Base-by-base conservation (phyloP, 1,139 yeast species). In the Hansenula sp. region DNA sequence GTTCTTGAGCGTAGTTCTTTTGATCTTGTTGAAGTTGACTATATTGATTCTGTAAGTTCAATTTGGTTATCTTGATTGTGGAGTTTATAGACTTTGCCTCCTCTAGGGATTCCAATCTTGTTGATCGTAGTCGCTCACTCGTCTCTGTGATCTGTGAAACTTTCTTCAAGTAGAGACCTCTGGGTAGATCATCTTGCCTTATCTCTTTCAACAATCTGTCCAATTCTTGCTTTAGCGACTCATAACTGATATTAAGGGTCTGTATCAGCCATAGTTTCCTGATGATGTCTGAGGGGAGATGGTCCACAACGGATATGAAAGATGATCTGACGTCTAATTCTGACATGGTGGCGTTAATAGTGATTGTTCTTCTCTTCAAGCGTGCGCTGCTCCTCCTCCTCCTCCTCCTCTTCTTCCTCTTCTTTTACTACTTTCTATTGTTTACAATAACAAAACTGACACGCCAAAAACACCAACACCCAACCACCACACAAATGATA, bases 251-350 rank as follows among this genome's bases (percentile, higher is more conserved):
- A 43, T 70, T 68, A 21, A 74, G 54, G 5, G 68, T 61, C 49
- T 74, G 79, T 5, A 72, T 60, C 8, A 71, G 51, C 79, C 79
- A 74, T 32, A 74, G 53, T 28, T 74, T 68, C 32, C 79, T 57
- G 7, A 72, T 69, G 15, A 74, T 55, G 44, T 74, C 79, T 43
- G 77, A 70, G 0, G 79, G 79, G 18, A 74, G 55, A 50, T 74
- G 79, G 50, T 75, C 80, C 47, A 74, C 57, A 1, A 65, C 55
- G 25, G 61, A 55, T 8, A 58, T 54, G 33, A 55, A 58, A 3
- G 60, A 48, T 1, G 58, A 50, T 40, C 61, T 41, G 10, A 54
- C 56, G 21, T 57, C 61, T n/a, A 51, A 47, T 0, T 53, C 55
- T 1, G 46, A 5, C 50, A 48, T 48, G 15, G 16, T 39, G 15